Evolutionary conservation across 768 basidiomycete genomes (phyloP), one percentile per base, ranked within the genome.

Genomic region (Kwoniella botswanensis): DNA sequence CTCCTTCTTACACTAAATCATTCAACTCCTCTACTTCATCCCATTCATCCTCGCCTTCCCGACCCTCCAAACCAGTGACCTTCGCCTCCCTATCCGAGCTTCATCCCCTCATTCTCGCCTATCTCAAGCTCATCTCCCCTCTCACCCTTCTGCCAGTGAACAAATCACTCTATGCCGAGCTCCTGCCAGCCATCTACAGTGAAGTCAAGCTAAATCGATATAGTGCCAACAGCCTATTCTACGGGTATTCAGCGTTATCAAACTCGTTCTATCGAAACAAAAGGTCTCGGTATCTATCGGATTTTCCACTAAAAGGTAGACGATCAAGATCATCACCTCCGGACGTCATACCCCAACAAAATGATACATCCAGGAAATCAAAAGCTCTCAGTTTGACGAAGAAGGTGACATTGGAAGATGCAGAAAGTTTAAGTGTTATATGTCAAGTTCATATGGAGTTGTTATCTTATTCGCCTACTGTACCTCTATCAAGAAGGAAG

Each of bases 371-470:
- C 41, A 18, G 65, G 21, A 65, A 65, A 65, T 56, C 41, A 1
- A 18, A 41, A 18, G 65, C 65, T 9, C 56, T 67, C n/a, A 46
- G n/a, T 26, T 35, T 58, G 17, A 67, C 57, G 2, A 50, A 43
- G 11, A 17, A 60, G 4, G 18, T 67, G n/a, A 24, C 4, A n/a
- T 29, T 67, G 11, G 22, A 42, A n/a, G 65, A 67, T 58, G 56
- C 65, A 24, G 56, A 67, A 13, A 58, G 55, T 35, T 29, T 67
- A 9, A 44, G 41, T 46, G 29, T 59, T 18, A 59, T 67, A 21
- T 67, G 65, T 46, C 42, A 50, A 41, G 44, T 57, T 15, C 65
- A 67, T 52, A 58, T 58, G 42, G 65, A 67, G 21, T 44, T 59
- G 4, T 15, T 67, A 4, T 46, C 56, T 18, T 60, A 67, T 52